Percentiles rank a stretch among this genome's conserved stretches.
Conservation (phyloP, 352 stramenopile genomes). For the Globisporangium canariense region DNA sequence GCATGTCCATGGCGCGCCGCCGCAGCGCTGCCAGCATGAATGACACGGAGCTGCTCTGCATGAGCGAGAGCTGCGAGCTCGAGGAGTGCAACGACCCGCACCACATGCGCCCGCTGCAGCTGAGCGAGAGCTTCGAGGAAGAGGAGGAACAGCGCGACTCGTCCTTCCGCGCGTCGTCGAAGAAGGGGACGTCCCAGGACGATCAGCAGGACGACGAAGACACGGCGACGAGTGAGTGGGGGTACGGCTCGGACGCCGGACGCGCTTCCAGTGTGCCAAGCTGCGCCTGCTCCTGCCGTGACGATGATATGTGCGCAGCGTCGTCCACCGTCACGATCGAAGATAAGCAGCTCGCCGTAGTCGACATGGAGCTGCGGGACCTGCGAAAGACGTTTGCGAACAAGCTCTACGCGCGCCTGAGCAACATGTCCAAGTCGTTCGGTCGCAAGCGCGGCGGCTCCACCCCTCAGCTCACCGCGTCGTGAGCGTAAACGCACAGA, state of each 20-base stretch:
- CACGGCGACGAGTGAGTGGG: slow-evolving; percentile 32
- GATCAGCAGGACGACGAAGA: slow-evolving; percentile 36
- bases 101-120: slow-evolving; percentile 8
- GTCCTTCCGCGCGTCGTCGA: slow-evolving; percentile 27
- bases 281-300: slow-evolving; percentile 39
- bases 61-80: slow-evolving; percentile 17
- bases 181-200: slow-evolving; percentile 25
- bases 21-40: slow-evolving; percentile 35
- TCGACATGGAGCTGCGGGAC: slow-evolving; percentile 63
- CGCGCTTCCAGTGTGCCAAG: slow-evolving; percentile 40
- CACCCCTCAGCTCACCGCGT: slow-evolving; percentile 15
- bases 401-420: slow-evolving; percentile 51
- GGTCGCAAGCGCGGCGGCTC: slow-evolving; percentile 20
- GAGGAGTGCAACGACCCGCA: slow-evolving; percentile 18
- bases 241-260: slow-evolving; percentile 31
- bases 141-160: slow-evolving; percentile 11
- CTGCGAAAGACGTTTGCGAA: slow-evolving; percentile 58
- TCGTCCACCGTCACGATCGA: slow-evolving; percentile 55
- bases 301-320: slow-evolving; percentile 37
- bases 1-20: slow-evolving; percentile 31
- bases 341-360: slow-evolving; percentile 60
- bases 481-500: neutral
- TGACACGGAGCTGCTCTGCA: slow-evolving; percentile 15
- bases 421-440: slow-evolving; percentile 38
- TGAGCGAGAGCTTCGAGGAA: slow-evolving; percentile 20